Evolutionary conservation across 2,329 filamentous ascomycete species (phyloP), one percentile per base, ranked within the genome.

Genomic region (Pestalotiopsis sp.): DNA sequence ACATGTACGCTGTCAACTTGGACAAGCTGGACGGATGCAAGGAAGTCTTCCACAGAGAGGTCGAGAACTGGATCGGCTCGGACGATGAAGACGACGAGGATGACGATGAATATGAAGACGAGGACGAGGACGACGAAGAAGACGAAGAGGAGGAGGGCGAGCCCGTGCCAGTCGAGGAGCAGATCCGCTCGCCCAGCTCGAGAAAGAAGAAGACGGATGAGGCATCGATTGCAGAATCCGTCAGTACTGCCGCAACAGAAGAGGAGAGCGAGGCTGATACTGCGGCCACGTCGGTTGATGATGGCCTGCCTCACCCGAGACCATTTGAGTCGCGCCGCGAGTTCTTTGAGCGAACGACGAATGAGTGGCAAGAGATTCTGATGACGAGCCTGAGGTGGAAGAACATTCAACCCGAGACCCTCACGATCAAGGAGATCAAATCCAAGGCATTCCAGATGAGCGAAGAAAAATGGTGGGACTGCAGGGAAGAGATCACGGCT

Each of bases 381-480:
- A 90, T 98, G 82, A 91, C 92, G 1, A 91, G 88, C 72, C 82
- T 96, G 69, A 88, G 90, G 70, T 90, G 89, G 83, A 91, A 90
- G 79, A 88, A 88, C 41, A 83, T 89, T 59, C 87, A 90, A 72
- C 87, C 88, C 3, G 92, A 93, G 79, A 86, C 89, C 56, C 86
- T 93, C 72, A 86, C 89, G 0, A 84, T 97, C 76, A 99, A 99
- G 84, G 96, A 98, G 83, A 90, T 98, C 75, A 94, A 97, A 80
- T 92, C 95, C 75, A 91, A 90, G 78, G 96, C 94, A 1, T 99
- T 98, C 79, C 92, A 94, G 77, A 87, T 94, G 72, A 95, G 95
- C 56, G 96, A 99, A 81, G 93, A 95, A 82, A 97, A 97, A 80
- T 99, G 96, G 96, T 99, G 96, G 96, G 96, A 98, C 84, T 94